A percentile compares a stretch with the other conserved stretches of the same genome.
Conservation (phyloP, 208 protist genomes). For the Leishmania major region DNA sequence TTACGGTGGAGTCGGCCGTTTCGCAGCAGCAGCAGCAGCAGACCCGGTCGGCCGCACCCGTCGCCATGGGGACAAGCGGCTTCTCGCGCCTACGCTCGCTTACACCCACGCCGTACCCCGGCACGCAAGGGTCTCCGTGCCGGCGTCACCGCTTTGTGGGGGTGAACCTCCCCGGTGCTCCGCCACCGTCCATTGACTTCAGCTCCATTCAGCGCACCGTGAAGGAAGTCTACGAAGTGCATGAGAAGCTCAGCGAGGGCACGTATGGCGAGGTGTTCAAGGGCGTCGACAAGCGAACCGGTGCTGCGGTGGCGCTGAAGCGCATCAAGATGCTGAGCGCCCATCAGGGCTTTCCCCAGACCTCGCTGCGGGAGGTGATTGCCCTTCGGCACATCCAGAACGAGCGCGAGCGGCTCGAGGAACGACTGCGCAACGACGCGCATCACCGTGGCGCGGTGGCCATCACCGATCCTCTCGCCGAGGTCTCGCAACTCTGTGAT, state of each 20-base stretch:
- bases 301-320: slow-evolving; percentile 78
- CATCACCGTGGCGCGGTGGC: slow-evolving; percentile 1
- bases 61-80: background rate
- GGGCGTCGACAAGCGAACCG: slow-evolving; percentile 50
- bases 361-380: slow-evolving; percentile 87
- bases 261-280: slow-evolving; percentile 97
- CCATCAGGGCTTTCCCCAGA: slow-evolving; percentile 88
- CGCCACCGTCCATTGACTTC: slow-evolving; percentile 49
- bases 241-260: slow-evolving; percentile 95
- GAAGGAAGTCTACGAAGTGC: slow-evolving; percentile 65
- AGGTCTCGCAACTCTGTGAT: slow-evolving; percentile 74
- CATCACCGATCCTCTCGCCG: slow-evolving; percentile 47
- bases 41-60: background rate
- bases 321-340: slow-evolving; percentile 79
- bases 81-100: slow-evolving; percentile 33
- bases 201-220: slow-evolving; percentile 54
- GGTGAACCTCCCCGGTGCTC: slow-evolving; percentile 61
- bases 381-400: slow-evolving; percentile 74
- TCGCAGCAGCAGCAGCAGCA: background rate
- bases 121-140: slow-evolving; percentile 27
- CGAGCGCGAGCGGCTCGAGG: slow-evolving; percentile 48
- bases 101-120: slow-evolving; percentile 43
- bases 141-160: slow-evolving; percentile 52
- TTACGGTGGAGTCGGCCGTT: background rate
- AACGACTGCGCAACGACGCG: slow-evolving; percentile 12